phyloP scores from a whole-genome alignment of 305 asterid genomes.

The Euphrasia arctica region DNA sequence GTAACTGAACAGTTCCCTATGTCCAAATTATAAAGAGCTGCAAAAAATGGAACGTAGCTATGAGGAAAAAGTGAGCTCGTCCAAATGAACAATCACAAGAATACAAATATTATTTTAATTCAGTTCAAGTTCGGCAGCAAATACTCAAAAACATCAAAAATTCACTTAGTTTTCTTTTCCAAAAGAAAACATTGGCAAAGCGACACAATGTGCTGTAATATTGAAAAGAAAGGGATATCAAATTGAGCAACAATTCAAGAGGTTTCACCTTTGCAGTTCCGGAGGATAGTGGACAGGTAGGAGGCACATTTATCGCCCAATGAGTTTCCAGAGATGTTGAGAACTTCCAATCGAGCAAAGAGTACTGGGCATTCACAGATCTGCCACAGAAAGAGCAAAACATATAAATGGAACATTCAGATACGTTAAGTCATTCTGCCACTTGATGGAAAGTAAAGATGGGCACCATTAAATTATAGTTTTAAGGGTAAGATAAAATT shows the following conservation, averaged over 20 bases:
- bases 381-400: slow-evolving; percentile 39
- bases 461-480: neutral
- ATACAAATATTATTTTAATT: slow-evolving; percentile 7
- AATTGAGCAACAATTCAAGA: slow-evolving; percentile 20
- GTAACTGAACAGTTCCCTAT: slow-evolving; percentile 85
- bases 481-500: neutral
- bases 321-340: slow-evolving; percentile 81
- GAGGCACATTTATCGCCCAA: slow-evolving; percentile 90
- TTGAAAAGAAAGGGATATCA: slow-evolving; percentile 13
- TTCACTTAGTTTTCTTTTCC: slow-evolving; percentile 9
- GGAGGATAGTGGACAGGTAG: slow-evolving; percentile 71
- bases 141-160: slow-evolving; percentile 6
- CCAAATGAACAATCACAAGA: slow-evolving; percentile 12
- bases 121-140: slow-evolving; percentile 23
- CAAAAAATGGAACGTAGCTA: slow-evolving; percentile 29
- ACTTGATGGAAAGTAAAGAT: slow-evolving; percentile 15
- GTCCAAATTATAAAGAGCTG: slow-evolving; percentile 87
- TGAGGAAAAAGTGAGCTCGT: slow-evolving; percentile 20
- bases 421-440: slow-evolving; percentile 6
- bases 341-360: slow-evolving; percentile 80
- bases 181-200: slow-evolving; percentile 14
- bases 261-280: slow-evolving; percentile 70
- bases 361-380: slow-evolving; percentile 78
- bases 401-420: slow-evolving; percentile 18
- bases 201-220: slow-evolving; percentile 12